Evolutionary conservation across 1,284 basidiomycete genomes (phyloP).

Genomic region (Tilletia caries): DNA sequence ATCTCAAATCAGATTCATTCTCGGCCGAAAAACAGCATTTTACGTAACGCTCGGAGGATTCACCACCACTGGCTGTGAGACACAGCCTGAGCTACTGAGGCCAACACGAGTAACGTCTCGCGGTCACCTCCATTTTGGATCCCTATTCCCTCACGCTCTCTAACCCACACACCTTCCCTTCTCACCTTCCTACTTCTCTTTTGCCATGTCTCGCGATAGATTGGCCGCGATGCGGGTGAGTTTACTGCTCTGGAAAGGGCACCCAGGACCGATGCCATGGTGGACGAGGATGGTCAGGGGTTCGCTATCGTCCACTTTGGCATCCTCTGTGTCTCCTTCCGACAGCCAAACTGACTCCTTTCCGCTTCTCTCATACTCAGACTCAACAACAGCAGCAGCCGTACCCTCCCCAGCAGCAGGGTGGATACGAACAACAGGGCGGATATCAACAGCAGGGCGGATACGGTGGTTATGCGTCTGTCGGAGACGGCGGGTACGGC

Average conservation of each 20-base stretch:
- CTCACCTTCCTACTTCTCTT: neutral
- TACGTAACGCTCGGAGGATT: too few relatives aligned
- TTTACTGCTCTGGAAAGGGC: neutral
- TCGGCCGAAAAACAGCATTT: too few relatives aligned
- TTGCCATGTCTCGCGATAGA: slow-evolving; percentile 35
- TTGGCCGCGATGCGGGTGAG: slow-evolving; percentile 40
- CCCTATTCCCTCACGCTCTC: neutral
- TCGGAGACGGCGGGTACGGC: too few relatives aligned
- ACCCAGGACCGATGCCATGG: too few relatives aligned
- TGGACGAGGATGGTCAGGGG: too few relatives aligned
- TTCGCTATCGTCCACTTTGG: neutral
- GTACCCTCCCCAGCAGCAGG: slow-evolving; percentile 46
- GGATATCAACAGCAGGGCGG: slow-evolving; percentile 19
- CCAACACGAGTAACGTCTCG: too few relatives aligned
- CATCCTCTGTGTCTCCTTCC: neutral
- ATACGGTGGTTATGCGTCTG: slow-evolving; percentile 19
- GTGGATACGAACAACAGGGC: slow-evolving; percentile 17
- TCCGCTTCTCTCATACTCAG: neutral
- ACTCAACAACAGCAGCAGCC: slow-evolving; percentile 23
- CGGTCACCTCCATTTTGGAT: too few relatives aligned
- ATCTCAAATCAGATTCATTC: too few relatives aligned
- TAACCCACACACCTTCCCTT: too few relatives aligned
- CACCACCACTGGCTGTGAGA: too few relatives aligned
- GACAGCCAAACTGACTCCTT: neutral
- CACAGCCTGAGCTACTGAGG: too few relatives aligned